These are phyloP conservation scores for Hypericum perforatum DNA, from an alignment of 345 rosid genomes.

Conservation along the genomic window DNA sequence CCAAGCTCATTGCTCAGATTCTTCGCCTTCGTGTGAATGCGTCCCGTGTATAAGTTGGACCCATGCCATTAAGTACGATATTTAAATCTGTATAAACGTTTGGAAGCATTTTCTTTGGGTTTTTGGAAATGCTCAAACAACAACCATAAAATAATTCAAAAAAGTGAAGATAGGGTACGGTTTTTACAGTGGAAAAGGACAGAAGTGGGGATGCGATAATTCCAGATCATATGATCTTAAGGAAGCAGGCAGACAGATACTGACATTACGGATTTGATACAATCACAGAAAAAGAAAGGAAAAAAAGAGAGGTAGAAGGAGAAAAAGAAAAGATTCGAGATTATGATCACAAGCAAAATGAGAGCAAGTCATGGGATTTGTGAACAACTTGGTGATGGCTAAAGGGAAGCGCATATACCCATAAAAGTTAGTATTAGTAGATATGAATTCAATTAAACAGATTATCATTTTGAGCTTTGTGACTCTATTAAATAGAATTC, in stretches of 20 bases:
- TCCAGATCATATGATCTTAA: conserved; percentile 20
- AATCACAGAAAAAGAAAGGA: background rate
- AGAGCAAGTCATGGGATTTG: conserved; percentile 12
- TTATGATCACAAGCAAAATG: conserved; percentile 38
- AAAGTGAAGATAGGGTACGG: background rate
- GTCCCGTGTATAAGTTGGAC: no score
- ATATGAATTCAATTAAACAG: no score
- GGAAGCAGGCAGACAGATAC: conserved; percentile 8
- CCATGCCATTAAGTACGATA: background rate
- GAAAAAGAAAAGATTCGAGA: conserved; percentile 39
- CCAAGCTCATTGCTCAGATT: no score
- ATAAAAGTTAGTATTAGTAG: no score
- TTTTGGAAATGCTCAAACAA: conserved; percentile 1
- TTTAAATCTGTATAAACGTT: no score
- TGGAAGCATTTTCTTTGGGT: conserved; percentile 9
- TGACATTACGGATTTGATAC: conserved; percentile 9
- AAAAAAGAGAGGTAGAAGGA: background rate
- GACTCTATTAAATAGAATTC: no score
- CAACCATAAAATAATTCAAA: background rate
- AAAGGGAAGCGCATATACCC: conserved; percentile 35
- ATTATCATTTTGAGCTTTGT: no score
- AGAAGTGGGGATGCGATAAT: conserved; percentile 31
- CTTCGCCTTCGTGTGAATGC: no score
- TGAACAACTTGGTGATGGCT: conserved; percentile 13
- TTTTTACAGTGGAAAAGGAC: conserved; percentile 15